These are phyloP conservation scores for Brettanomyces naardenensis DNA, from an alignment of 805 yeast species.

Conservation along the genomic window DNA sequence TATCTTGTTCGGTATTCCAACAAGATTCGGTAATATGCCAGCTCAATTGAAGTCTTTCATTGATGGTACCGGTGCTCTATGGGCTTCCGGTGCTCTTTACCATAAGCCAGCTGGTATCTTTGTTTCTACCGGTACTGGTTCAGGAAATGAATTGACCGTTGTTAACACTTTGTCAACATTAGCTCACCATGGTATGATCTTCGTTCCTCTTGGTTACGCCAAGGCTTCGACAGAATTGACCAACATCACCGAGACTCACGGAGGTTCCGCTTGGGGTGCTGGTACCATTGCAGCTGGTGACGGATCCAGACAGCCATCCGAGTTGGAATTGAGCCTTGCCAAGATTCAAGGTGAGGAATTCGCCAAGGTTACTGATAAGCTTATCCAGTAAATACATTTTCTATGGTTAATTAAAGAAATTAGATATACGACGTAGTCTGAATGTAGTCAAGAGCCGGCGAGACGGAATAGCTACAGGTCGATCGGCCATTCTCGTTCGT, in stretches of 20 bases:
- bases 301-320: conserved; percentile 64
- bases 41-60: conserved; percentile 72
- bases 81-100: conserved; percentile 66
- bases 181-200: conserved; percentile 76
- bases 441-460: no score
- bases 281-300: conserved; percentile 72
- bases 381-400: conserved; percentile 5
- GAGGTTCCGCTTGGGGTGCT: conserved; percentile 84
- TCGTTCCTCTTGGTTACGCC: conserved; percentile 71
- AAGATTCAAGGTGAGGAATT: conserved; percentile 62
- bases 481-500: no score
- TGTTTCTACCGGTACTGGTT: conserved; percentile 72
- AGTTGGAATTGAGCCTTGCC: conserved; percentile 57
- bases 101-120: conserved; percentile 74
- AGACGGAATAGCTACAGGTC: no score
- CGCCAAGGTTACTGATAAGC: conserved; percentile 34
- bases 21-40: conserved; percentile 77
- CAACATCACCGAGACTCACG: conserved; percentile 59
- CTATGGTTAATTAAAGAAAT: no score
- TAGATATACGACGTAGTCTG: no score
- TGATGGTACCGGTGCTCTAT: conserved; percentile 71
- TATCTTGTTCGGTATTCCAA: conserved; percentile 77
- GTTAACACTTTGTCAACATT: conserved; percentile 55
- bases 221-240: conserved; percentile 44
- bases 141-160: conserved; percentile 74